A percentile compares a stretch with the other conserved stretches of the same genome.
phyloP scores from a whole-genome alignment of 257 asterid genomes.

The Solanum medicagineum region DNA sequence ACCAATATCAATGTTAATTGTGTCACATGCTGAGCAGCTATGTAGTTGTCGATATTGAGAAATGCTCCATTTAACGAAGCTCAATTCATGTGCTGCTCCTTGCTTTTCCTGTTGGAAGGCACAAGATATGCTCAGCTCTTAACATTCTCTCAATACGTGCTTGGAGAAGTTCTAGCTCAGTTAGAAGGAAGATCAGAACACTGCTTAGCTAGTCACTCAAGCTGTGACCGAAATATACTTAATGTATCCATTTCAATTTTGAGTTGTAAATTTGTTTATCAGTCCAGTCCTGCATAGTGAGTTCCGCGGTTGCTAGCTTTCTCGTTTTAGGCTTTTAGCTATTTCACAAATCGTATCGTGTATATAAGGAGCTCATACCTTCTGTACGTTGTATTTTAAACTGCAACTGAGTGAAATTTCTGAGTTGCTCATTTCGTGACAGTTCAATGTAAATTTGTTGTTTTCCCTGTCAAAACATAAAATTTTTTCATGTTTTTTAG shows the following conservation, averaged over 20 bases:
- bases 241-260: background rate
- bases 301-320: background rate
- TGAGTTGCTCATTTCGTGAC: background rate
- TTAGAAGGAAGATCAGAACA: background rate
- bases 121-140: background rate
- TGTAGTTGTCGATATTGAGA: background rate
- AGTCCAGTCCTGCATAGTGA: background rate
- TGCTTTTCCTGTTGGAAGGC: background rate
- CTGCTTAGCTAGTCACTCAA: background rate
- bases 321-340: background rate
- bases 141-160: background rate
- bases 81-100: background rate
- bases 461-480: background rate
- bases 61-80: background rate
- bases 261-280: background rate
- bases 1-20: background rate
- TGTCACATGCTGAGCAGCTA: background rate
- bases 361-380: background rate
- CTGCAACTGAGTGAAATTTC: background rate
- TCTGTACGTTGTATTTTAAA: background rate
- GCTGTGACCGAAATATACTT: background rate
- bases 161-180: background rate
- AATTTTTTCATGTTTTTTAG: too few species aligned
- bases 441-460: background rate
- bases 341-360: background rate